Evolutionary conservation across 805 yeast species (phyloP).

Genomic region (Zygosaccharomyces siamensis): DNA sequence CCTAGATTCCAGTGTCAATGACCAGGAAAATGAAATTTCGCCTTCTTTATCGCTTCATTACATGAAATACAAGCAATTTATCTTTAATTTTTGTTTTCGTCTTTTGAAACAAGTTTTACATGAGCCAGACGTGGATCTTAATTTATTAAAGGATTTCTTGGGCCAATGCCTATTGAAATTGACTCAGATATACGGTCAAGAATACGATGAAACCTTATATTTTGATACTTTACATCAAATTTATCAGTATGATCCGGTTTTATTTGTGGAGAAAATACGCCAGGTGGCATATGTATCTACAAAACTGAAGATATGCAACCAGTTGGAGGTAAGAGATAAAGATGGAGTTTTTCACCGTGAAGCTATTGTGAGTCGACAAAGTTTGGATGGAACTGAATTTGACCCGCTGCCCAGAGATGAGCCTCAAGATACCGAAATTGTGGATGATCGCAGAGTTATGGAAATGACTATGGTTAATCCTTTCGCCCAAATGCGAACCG

Average conservation of each 20-base stretch:
- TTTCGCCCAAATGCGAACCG: slow-evolving; percentile 17
- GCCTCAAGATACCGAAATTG: slow-evolving; percentile 7
- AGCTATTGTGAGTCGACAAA: slow-evolving; percentile 5
- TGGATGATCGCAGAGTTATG: slow-evolving; percentile 23
- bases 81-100: slow-evolving; percentile 26
- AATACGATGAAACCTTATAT: slow-evolving; percentile 25
- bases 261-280: slow-evolving; percentile 15
- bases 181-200: slow-evolving; percentile 28
- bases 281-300: slow-evolving; percentile 23
- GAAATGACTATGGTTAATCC: slow-evolving; percentile 37
- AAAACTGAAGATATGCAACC: slow-evolving; percentile 28
- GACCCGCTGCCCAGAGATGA: not conserved
- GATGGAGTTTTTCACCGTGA: slow-evolving; percentile 16
- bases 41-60: slow-evolving; percentile 24
- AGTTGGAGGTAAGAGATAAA: slow-evolving; percentile 23
- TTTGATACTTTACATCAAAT: slow-evolving; percentile 19
- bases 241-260: slow-evolving; percentile 11
- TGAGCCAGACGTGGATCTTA: slow-evolving; percentile 1
- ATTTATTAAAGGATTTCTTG: not conserved
- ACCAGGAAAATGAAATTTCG: slow-evolving; percentile 11
- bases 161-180: slow-evolving; percentile 7
- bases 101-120: slow-evolving; percentile 8
- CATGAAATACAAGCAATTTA: slow-evolving; percentile 27
- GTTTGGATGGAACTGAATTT: not conserved
- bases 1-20: slow-evolving; percentile 24